A percentile compares a stretch with the other conserved stretches of the same genome.
These are phyloP conservation scores for Triticum aestivum DNA, from an alignment of 176 grass and related monocot genomes.

Conservation along the genomic window IWGSC_CS_RefSeq_v2.1 NC_057802.1:132796266-132796765, in stretches of 20 bases:
- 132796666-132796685: conserved; percentile 37
- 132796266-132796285: background rate
- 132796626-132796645: conserved; percentile 33
- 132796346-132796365: conserved; percentile 35
- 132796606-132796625: conserved; percentile 36
- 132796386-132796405: background rate
- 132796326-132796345: background rate
- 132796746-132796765: conserved; percentile 72
- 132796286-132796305: background rate
- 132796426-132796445: conserved; percentile 1
- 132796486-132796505: background rate
- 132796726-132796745: conserved; percentile 74
- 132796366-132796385: conserved; percentile 30
- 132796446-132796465: background rate
- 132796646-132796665: conserved; percentile 56
- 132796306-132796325: background rate
- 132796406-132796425: background rate
- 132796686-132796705: conserved; percentile 78
- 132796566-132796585: conserved; percentile 8
- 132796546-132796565: too few relatives aligned
- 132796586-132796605: conserved; percentile 49
- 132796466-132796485: too few relatives aligned
- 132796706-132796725: conserved; percentile 72
- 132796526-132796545: too few relatives aligned
- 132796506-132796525: too few relatives aligned